A percentile compares a stretch with the other conserved stretches of the same genome.
These are phyloP conservation scores for Colletotrichum sp. DNA, from an alignment of 2,329 filamentous ascomycete species.

Conservation along the genomic window DNA sequence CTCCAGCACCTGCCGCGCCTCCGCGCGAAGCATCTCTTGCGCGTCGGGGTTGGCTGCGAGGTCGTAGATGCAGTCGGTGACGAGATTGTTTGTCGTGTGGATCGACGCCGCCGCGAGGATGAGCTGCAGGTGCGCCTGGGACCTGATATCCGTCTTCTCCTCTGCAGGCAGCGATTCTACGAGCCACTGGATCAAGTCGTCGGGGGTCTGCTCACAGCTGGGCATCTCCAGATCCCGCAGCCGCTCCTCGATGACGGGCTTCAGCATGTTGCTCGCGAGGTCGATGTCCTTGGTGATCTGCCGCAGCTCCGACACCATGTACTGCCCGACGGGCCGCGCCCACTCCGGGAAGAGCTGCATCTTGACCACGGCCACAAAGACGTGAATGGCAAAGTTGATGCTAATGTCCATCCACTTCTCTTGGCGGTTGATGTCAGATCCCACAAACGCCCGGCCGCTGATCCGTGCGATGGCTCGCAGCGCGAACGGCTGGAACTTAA, in stretches of 20 bases:
- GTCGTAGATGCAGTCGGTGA: constrained; percentile 56
- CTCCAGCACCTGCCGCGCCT: constrained; percentile 47
- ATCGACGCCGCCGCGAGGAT: constrained; percentile 49
- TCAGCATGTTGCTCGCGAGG: constrained; percentile 46
- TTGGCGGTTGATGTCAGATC: constrained; percentile 52
- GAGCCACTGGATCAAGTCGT: constrained; percentile 52
- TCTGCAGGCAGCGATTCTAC: constrained; percentile 42
- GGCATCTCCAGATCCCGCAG: constrained; percentile 43
- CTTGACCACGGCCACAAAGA: constrained; percentile 52
- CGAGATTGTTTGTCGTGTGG: constrained; percentile 48
- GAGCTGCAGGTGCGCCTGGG: constrained; percentile 48
- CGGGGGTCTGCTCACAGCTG: constrained; percentile 37
- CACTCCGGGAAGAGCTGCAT: constrained; percentile 58
- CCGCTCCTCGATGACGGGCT: constrained; percentile 51
- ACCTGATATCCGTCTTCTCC: constrained; percentile 41
- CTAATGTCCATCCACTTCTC: constrained; percentile 59
- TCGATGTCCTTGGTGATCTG: constrained; percentile 49
- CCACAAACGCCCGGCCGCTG: constrained; percentile 59
- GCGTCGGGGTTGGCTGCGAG: constrained; percentile 51
- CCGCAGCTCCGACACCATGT: constrained; percentile 50
- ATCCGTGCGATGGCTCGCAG: constrained; percentile 57
- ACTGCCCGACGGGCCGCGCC: constrained; percentile 51
- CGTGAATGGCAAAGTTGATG: constrained; percentile 54
- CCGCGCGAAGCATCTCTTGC: constrained; percentile 52
- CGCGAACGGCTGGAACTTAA: constrained; percentile 57